A percentile compares a stretch with the other conserved stretches of the same genome.
Evolutionary conservation across 352 stramenopile genomes (phyloP).

Genomic region (Globisporangium cylindrosporum): DNA sequence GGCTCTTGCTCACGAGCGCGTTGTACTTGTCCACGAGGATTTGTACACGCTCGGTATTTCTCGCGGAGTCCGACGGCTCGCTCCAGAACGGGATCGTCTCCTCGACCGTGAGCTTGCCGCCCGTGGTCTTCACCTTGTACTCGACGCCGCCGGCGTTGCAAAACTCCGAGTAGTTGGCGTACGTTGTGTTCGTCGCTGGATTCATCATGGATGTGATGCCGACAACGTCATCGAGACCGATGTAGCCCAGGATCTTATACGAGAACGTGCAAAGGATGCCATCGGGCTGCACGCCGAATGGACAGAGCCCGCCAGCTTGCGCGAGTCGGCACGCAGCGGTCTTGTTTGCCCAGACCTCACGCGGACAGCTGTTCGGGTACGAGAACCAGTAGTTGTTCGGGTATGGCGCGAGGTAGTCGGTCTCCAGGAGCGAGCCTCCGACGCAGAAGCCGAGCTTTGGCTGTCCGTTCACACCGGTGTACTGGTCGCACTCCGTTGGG

Average conservation of each 20-base stretch:
- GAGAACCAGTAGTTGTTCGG: constrained; percentile 81
- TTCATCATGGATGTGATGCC: constrained; percentile 65
- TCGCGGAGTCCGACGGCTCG: constrained; percentile 36
- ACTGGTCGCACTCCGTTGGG: constrained; percentile 47
- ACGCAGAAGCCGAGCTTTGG: constrained; percentile 49
- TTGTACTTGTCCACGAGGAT: constrained; percentile 52
- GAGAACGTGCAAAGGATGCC: constrained; percentile 60
- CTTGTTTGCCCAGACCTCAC: constrained; percentile 39
- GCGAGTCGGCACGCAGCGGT: constrained; percentile 33
- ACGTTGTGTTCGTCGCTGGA: constrained; percentile 30
- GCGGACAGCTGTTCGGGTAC: constrained; percentile 70
- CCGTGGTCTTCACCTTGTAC: constrained; percentile 36
- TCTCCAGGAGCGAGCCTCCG: constrained; percentile 36
- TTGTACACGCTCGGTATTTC: constrained; percentile 43
- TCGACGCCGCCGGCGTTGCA: constrained; percentile 51
- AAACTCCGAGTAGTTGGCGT: constrained; percentile 56
- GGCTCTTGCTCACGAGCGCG: constrained; percentile 24
- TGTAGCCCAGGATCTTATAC: constrained; percentile 61
- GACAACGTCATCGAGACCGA: constrained; percentile 63
- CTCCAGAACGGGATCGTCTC: constrained; percentile 64
- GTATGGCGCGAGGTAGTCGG: constrained; percentile 62
- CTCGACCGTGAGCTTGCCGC: constrained; percentile 27
- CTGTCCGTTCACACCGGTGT: constrained; percentile 41
- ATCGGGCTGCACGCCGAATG: constrained; percentile 45
- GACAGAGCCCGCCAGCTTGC: constrained; percentile 43